Percentiles rank a stretch among this genome's conserved stretches.
Conservation (phyloP, 139 green algal genomes). For the Chlamydomonas sphaeroides region DNA sequence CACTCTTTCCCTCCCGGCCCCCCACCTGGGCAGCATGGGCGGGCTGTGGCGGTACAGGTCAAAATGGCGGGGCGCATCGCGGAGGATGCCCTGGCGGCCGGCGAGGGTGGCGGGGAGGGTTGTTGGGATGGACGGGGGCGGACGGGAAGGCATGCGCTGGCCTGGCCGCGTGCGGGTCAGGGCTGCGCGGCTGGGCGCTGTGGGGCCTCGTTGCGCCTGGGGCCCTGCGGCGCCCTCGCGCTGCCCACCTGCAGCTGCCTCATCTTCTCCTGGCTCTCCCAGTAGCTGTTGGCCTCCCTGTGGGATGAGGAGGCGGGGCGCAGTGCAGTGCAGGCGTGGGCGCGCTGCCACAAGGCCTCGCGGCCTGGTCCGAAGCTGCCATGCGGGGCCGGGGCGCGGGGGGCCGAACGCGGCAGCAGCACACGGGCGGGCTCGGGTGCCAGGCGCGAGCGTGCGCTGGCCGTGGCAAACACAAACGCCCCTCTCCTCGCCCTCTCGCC, state of each 20-base stretch:
- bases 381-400: no score
- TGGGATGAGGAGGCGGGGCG: neutral
- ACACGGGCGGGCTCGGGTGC: no score
- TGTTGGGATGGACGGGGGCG: no score
- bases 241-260: constrained; percentile 39
- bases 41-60: constrained; percentile 27
- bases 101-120: no score
- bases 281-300: constrained; percentile 74
- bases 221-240: no score
- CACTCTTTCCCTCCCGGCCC: no score
- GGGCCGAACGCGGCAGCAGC: no score
- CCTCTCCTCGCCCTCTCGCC: no score
- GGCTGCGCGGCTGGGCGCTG: neutral
- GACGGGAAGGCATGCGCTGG: neutral
- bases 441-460: neutral
- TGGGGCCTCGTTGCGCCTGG: neutral
- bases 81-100: constrained; percentile 46
- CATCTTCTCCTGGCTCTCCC: constrained; percentile 50
- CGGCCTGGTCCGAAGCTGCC: no score
- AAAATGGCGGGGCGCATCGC: constrained; percentile 36
- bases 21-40: constrained; percentile 33
- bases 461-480: no score
- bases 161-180: neutral
- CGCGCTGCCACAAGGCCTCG: no score
- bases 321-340: no score